Percentiles rank a stretch among this genome's conserved stretches.
These are phyloP conservation scores for Canavalia gladiata DNA, from an alignment of 306 rosid genomes.

Conservation along the genomic window DNA sequence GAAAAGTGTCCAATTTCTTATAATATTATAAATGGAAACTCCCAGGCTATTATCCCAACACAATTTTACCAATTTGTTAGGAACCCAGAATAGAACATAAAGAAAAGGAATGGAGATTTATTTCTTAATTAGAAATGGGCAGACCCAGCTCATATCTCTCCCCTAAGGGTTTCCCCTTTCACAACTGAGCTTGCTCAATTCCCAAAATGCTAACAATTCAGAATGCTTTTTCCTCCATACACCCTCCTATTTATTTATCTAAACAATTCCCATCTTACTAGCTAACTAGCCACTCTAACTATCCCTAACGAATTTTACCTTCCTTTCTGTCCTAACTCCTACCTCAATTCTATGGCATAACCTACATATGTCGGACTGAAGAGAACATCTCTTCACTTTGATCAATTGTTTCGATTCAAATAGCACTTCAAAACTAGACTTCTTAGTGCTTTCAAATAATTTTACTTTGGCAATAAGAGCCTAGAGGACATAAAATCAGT, in stretches of 20 bases:
- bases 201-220: slow-evolving; percentile 4
- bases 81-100: background rate
- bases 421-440: slow-evolving; percentile 31
- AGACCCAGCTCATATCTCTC: background rate
- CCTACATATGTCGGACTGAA: background rate
- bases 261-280: background rate
- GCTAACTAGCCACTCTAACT: background rate
- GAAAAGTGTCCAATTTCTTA: slow-evolving; percentile 11
- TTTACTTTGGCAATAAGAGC: slow-evolving; percentile 22
- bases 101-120: background rate
- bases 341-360: background rate
- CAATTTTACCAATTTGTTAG: background rate
- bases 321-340: slow-evolving; percentile 2
- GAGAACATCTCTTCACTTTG: slow-evolving; percentile 19
- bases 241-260: background rate
- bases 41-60: background rate
- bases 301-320: background rate
- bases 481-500: slow-evolving; percentile 9
- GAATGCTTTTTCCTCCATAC: background rate
- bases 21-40: background rate
- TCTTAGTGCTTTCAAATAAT: slow-evolving; percentile 6
- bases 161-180: background rate
- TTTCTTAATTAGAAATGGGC: background rate
- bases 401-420: slow-evolving; percentile 38
- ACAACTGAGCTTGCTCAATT: slow-evolving; percentile 1